Evolutionary conservation across 495 filamentous ascomycete genomes (phyloP), one percentile per base, ranked within the genome.

Genomic region (Hyaloscypha bicolor): DNA sequence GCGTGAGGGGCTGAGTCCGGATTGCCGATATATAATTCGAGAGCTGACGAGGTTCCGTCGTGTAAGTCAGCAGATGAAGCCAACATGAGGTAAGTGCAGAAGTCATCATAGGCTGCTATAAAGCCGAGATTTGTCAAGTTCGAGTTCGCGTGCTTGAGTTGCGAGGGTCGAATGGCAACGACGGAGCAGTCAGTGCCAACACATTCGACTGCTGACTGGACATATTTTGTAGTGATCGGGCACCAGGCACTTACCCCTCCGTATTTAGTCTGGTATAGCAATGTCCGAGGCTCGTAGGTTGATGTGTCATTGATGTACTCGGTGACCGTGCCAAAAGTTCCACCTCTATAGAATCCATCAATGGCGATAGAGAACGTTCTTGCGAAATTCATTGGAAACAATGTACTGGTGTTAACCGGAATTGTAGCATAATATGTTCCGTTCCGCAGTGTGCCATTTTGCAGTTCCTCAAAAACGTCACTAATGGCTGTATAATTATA

Each of bases 121-220:
- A 57, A 65, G 5, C 31, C 63, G 3, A 65, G 32, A 58, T 65
- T 65, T 25, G 63, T 65, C 35, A 65, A 32, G 56, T 58, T 65
- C 3, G 29, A 5, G 22, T 65, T 42, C 19, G 63, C 6, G 21
- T 65, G 51, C 9, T 22, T 33, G 12, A 21, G 30, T 30, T 32
- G 22, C 8, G 63, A 65, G 9, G 32, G 53, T 9, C 63, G 63
- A 29, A 65, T 48, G 3, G 63, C 29, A 57, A 25, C 37, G 16
- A 58, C 63, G 53, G n/a, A 14, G 63, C 63, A 65, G 12, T 37
- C 22, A 55, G 19, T 9, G 4, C 51, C 51, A 2, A 16, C 29
- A 31, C 63, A 65, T 6, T 16, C 14, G 22, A 65, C 37, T 6
- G 16, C n/a, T 6, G 63, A 57, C 33, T 65, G 33, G 9, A 65